Evolutionary conservation across 495 filamentous ascomycete genomes (phyloP).

Genomic region (Aspergillus sclerotioniger): DNA sequence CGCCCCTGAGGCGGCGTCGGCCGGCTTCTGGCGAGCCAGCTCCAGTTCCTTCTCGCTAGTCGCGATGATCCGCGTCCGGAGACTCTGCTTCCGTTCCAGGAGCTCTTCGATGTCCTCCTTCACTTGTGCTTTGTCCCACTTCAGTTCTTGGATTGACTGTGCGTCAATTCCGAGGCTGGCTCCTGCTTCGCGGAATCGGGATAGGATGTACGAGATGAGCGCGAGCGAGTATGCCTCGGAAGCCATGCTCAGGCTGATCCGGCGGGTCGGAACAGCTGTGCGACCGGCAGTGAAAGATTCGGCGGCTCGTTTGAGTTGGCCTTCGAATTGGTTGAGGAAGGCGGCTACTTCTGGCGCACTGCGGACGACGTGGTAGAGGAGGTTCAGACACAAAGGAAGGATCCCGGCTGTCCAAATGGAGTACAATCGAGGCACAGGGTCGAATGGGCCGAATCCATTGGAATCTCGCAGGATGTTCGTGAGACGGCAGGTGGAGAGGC

Average conservation of each 20-base stretch:
- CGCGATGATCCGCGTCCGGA: constrained; percentile 71
- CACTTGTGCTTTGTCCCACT: constrained; percentile 67
- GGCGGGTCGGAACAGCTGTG: constrained; percentile 34
- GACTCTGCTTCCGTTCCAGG: constrained; percentile 55
- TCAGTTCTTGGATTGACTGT: constrained; percentile 60
- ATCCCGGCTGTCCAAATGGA: constrained; percentile 86
- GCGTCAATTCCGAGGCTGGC: constrained; percentile 56
- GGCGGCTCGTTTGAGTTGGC: constrained; percentile 62
- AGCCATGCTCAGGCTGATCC: constrained; percentile 66
- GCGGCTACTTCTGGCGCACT: constrained; percentile 78
- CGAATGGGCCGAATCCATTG: constrained; percentile 69
- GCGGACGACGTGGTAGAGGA: constrained; percentile 75
- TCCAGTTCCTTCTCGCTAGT: constrained; percentile 67
- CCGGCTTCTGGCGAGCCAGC: constrained; percentile 53
- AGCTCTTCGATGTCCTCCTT: constrained; percentile 79
- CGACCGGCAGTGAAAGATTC: constrained; percentile 58
- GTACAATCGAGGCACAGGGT: constrained; percentile 58
- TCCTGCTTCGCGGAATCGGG: constrained; percentile 57
- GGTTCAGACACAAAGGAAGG: constrained; percentile 84
- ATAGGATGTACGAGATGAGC: constrained; percentile 66
- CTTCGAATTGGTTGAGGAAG: constrained; percentile 82
- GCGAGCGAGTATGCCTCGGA: constrained; percentile 76
- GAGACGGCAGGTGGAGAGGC: constrained; percentile 73
- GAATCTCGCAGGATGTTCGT: constrained; percentile 65
- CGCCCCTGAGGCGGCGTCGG: constrained; percentile 29